Evolutionary conservation across 495 filamentous ascomycete genomes (phyloP), one percentile per base, ranked within the genome.

Genomic region (Penicillium odoratum): DNA sequence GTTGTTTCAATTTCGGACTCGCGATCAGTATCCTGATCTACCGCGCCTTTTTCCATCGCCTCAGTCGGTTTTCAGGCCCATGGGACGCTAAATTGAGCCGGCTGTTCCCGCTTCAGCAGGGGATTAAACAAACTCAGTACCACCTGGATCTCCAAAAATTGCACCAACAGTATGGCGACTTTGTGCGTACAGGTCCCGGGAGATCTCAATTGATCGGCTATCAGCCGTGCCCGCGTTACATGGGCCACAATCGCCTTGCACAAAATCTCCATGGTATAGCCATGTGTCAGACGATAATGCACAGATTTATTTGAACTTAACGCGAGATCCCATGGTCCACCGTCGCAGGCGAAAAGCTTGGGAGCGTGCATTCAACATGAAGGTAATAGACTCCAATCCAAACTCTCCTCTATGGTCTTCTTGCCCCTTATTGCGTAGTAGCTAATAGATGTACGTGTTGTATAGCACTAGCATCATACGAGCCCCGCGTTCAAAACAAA

Each of bases 1-100:
- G 31, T 4, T 48, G 55, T 40, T 57, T 57, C 30, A 21, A 31
- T 13, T 9, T 34, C 0, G 44, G 44, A 9, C 59, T 83, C 0
- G 68, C 76, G 31, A 51, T 58, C 3, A 83, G 79, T 59, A 76
- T 85, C 16, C 44, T 69, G 21, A 40, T 74, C 28, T 82, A 82
- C 51, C 73, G 80, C 8, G 28, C 61, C 8, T 78, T 70, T 57
- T 75, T 80, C 53, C 75, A 81, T 52, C 68, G 66, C 0, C 65
- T 79, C 1, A 55, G 70, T 8, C 53, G 56, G 13, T 80, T 76
- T 46, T 74, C 74, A 7, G 74, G 76, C 0, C 74, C 77, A 0
- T 66, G 56, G 29, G 7, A 53, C 6, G 73, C 75, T 3, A 55
- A 61, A 57, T 53, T 81, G 61, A 69, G 65, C 9, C 78, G 74